Base-by-base conservation (phyloP, 148 eudicot species). In the Linanthus parryae region DNA sequence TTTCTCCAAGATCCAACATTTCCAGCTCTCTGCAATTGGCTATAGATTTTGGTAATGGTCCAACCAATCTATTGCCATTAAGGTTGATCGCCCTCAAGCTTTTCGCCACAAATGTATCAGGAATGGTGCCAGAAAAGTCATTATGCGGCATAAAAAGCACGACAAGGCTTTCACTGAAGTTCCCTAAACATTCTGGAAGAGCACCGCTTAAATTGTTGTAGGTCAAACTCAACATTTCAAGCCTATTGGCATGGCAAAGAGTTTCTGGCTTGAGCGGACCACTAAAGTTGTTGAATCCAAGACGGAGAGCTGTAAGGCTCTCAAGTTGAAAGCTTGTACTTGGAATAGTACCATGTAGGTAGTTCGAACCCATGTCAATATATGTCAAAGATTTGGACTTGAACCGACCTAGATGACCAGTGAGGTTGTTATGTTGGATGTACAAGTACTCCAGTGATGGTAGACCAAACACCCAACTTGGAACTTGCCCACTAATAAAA, bases 1-100 rank as follows among this genome's bases (percentile, higher is more conserved):
- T 81, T 43, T 66, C 38, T 6, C 74, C 65, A 4, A 74, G 28
- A 56, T 71, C 64, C 1, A 81, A 62, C 23, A 71, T 47, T 57
- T 68, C 65, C 7, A 81, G 65, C 44, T 11, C 22, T 9, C 24
- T 54, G 24, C 70, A 64, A 43, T 61, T 61, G 8, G 18, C 48
- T 1, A 65, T 36, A 2, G 63, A 56, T 61, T 45, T 60, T 22
- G 71, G 53, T 6, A 56, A 5, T 18, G 12, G 18, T 2, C 67
- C 71, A 8, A 38, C 8, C 1, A 71, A 46, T 3, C 22, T 31
- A 25, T 71, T 71, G 19, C 41, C 20, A 35, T 54, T 49, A 2
- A 65, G 20, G 18, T 49, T 37, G 8, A 71, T 35, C 10, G n/a
- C 2, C 14, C 15, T 46, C 27, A 71, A 20, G 16, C 20, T 39